A percentile compares a stretch with the other conserved stretches of the same genome.
These are phyloP conservation scores for Pulveroboletus frians DNA, from an alignment of 768 basidiomycete species.

Conservation along the genomic window DNA sequence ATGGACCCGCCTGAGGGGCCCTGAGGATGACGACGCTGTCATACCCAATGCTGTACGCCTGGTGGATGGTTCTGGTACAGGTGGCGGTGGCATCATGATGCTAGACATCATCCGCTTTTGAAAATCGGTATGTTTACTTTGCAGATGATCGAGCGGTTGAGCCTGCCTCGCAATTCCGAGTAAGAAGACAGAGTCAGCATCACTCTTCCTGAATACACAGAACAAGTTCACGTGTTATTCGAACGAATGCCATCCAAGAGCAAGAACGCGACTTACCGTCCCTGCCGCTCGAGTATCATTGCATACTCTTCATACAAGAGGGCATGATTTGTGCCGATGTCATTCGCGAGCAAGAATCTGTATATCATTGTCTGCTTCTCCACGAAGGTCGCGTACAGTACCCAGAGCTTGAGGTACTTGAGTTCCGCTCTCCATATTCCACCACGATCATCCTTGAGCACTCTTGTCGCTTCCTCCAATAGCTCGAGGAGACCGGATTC, in stretches of 20 bases:
- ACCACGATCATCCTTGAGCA: constrained; percentile 70
- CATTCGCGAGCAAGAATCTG: constrained; percentile 83
- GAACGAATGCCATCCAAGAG: constrained; percentile 27
- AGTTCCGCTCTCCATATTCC: constrained; percentile 74
- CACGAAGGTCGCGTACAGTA: constrained; percentile 88
- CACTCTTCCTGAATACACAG: constrained; percentile 55
- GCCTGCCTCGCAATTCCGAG: constrained; percentile 86
- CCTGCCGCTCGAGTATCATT: constrained; percentile 72
- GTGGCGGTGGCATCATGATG: constrained; percentile 34
- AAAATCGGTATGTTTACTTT: constrained; percentile 76
- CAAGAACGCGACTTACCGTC: constrained; percentile 53
- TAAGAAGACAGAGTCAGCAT: constrained; percentile 87
- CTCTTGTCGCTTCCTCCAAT: constrained; percentile 85
- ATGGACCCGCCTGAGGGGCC: constrained; percentile 12
- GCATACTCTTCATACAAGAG: constrained; percentile 93
- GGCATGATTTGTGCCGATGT: constrained; percentile 78
- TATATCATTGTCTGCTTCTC: constrained; percentile 87
- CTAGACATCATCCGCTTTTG: constrained; percentile 83
- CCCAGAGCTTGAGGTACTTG: constrained; percentile 91
- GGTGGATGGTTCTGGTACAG: constrained; percentile 32
- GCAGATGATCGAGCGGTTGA: constrained; percentile 72
- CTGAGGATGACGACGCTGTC: constrained; percentile 35
- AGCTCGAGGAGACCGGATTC: constrained; percentile 90
- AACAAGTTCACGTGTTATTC: not conserved
- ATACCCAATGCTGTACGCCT: constrained; percentile 45